Percentiles rank a stretch among this genome's conserved stretches.
phyloP scores from a whole-genome alignment of 352 stramenopile genomes.

The Phytopythium oedochilum region DNA sequence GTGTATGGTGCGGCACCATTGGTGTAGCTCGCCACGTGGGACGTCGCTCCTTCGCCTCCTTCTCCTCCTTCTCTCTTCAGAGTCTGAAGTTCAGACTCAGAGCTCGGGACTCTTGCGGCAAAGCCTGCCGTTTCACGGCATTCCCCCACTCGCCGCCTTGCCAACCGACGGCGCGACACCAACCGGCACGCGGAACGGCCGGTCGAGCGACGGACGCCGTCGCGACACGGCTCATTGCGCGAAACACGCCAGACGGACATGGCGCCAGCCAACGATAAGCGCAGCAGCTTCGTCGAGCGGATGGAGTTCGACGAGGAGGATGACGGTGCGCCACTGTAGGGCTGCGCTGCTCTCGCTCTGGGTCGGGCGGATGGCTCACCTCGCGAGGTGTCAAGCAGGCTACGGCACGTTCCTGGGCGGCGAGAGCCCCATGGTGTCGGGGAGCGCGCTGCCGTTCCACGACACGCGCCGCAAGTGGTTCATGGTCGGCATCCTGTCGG shows the following conservation, averaged over 20 bases:
- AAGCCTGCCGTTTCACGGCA: neutral
- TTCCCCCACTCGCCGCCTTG: neutral
- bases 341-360: neutral
- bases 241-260: neutral
- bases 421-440: neutral
- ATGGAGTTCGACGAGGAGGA: constrained; percentile 7
- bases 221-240: neutral
- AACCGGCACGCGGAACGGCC: too few species aligned
- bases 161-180: neutral
- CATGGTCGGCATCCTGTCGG: constrained; percentile 64
- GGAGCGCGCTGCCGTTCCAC: neutral
- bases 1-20: too few species aligned
- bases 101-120: too few species aligned
- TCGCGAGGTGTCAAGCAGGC: too few species aligned
- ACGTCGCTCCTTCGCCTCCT: too few species aligned
- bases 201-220: neutral
- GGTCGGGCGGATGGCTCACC: neutral
- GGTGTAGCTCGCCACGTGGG: neutral
- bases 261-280: neutral
- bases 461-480: constrained; percentile 38
- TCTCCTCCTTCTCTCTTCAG: neutral
- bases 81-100: neutral
- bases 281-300: constrained; percentile 8
- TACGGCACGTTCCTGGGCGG: constrained; percentile 2
- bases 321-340: neutral